Evolutionary conservation across 176 grass and related monocot genomes (phyloP).

Genomic region (Aechmea fasciata): DNA sequence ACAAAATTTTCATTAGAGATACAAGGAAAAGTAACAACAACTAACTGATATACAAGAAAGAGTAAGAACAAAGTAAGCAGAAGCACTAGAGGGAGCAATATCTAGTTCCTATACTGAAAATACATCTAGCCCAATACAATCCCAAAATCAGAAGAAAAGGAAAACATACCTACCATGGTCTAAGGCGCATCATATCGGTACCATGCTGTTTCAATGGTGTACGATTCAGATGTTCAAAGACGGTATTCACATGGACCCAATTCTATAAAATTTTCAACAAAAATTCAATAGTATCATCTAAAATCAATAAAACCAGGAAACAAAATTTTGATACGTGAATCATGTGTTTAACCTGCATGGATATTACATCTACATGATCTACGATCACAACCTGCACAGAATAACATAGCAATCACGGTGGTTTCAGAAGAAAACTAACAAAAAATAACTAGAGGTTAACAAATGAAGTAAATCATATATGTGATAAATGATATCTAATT

Average conservation of each 20-base stretch:
- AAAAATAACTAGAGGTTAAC: conserved; percentile 7
- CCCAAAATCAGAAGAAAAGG: conserved; percentile 10
- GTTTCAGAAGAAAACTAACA: conserved; percentile 1
- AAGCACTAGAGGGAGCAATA: too few species aligned
- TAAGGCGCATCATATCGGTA: conserved; percentile 89
- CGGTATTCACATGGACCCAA: conserved; percentile 71
- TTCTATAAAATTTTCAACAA: conserved; percentile 50
- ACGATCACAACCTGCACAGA: conserved; percentile 61
- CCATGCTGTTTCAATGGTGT: conserved; percentile 79
- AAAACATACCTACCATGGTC: conserved; percentile 58
- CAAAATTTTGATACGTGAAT: conserved; percentile 7
- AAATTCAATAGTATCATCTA: conserved; percentile 20
- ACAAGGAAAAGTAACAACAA: too few species aligned
- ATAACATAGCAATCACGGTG: conserved; percentile 10
- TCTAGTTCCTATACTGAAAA: too few species aligned
- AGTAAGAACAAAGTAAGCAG: too few species aligned
- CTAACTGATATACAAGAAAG: too few species aligned
- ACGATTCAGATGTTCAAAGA: conserved; percentile 75
- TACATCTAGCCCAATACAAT: not conserved
- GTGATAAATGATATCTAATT: not conserved
- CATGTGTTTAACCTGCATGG: conserved; percentile 67
- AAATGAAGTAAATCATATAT: conserved; percentile 7
- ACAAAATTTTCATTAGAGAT: too few species aligned
- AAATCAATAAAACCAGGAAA: conserved; percentile 15
- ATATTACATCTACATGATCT: conserved; percentile 85